Conservation (phyloP, 1,284 basidiomycete species). For the Papiliotrema laurentii region DNA sequence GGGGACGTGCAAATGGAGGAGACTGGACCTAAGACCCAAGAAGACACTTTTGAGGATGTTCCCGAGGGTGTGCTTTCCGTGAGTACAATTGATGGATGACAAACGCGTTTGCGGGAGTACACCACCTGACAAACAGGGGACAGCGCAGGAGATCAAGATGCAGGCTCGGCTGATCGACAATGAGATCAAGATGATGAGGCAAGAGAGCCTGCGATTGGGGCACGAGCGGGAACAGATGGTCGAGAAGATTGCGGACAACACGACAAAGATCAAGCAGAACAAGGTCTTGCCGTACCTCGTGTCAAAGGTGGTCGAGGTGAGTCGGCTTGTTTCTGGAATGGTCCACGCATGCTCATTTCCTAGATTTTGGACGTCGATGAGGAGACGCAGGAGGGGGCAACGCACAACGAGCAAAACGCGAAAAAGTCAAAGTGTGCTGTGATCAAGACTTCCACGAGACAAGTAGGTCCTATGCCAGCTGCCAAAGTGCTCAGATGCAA, state of each 20-base stretch:
- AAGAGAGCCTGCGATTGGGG: slow-evolving; percentile 82
- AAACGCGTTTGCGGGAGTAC: neutral
- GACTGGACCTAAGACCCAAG: slow-evolving; percentile 18
- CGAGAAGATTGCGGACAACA: slow-evolving; percentile 97
- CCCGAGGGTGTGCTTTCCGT: slow-evolving; percentile 41
- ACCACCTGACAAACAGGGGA: slow-evolving; percentile 17
- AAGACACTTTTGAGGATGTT: slow-evolving; percentile 45
- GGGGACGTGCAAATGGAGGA: slow-evolving; percentile 34
- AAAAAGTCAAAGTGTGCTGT: slow-evolving; percentile 97
- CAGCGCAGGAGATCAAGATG: slow-evolving; percentile 77
- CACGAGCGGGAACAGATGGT: slow-evolving; percentile 96
- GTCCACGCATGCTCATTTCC: neutral
- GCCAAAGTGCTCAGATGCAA: neutral
- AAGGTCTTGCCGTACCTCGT: slow-evolving; percentile 98
- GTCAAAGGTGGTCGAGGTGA: slow-evolving; percentile 91
- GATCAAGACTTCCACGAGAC: slow-evolving; percentile 96
- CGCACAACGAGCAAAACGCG: slow-evolving; percentile 87
- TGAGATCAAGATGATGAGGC: slow-evolving; percentile 93
- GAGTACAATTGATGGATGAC: slow-evolving; percentile 9
- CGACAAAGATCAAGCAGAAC: slow-evolving; percentile 99
- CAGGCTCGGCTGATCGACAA: slow-evolving; percentile 88
- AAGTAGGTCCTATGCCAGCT: slow-evolving; percentile 45
- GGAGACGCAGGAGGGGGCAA: slow-evolving; percentile 89
- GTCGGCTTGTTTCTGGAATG: slow-evolving; percentile 17
- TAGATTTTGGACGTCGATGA: slow-evolving; percentile 94